Evolutionary conservation across 164 flowering plant species (phyloP), one percentile per base, ranked within the genome.

Genomic region (Litsea cubeba): DNA sequence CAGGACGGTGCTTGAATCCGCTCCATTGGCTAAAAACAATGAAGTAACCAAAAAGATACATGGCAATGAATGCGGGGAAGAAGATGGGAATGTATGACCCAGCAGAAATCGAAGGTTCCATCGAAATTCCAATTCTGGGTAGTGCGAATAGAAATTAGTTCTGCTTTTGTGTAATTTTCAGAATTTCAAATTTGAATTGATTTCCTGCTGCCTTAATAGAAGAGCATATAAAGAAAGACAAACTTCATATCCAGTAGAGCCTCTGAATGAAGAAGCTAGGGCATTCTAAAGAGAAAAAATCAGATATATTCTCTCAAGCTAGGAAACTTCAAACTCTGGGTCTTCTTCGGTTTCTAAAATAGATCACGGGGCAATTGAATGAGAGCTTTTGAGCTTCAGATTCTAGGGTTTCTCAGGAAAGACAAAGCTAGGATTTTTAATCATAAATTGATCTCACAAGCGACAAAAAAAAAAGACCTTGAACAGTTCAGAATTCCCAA

Each of bases 1-100:
- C 95, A 15, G 91, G 88, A 7, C 97, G 87, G 76, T 70, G 71
- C 69, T 89, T 85, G 22, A 87, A 80, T 25, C 26, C 26, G 77
- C 72, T 76, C 94, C 94, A 90, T 28, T 60, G 77, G 0, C 88
- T 86, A 85, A 93, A 91, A 35, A 93, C 81, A 67, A 82, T 15
- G 78, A 84, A 86, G 81, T 87, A 80, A 5, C 84, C 91, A 3
- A 78, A 0, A 65, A 90, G 76, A 77, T 94, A 94, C 69, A 90
- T 76, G 67, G 50, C 2, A 35, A 87, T 23, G 78, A 85, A 93
- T 54, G 80, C 71, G 7, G 83, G 51, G 81, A 89, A 83, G 79
- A 92, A 84, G n/a, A 84, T 2, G 3, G 81, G 82, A 65, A 92
- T 81, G 57, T 54, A 65, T 10, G 84, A 80, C 35, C 69, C 24